Conservation (phyloP, 2,329 filamentous ascomycete genomes). For the Aspergillus carbonarius region DNA sequence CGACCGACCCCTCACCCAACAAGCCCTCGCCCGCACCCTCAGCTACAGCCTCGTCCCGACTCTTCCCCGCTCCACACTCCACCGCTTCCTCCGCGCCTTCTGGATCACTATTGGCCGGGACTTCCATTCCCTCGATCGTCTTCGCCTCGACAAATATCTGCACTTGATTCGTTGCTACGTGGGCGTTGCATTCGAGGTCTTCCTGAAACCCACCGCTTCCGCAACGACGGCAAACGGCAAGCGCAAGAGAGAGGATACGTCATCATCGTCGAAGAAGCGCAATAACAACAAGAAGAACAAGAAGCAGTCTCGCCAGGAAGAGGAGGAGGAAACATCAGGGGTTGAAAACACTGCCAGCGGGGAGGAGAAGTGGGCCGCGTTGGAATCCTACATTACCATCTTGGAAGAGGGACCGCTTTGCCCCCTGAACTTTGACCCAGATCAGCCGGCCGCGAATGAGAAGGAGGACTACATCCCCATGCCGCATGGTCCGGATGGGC, state of each 20-base stretch:
- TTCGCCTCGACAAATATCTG: conserved; percentile 90
- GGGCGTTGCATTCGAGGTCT: conserved; percentile 61
- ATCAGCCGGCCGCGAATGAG: conserved; percentile 28
- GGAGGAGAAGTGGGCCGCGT: conserved; percentile 31
- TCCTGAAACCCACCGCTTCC: conserved; percentile 28
- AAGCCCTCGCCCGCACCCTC: conserved; percentile 75
- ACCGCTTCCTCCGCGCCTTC: conserved; percentile 61
- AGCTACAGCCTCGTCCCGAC: conserved; percentile 64
- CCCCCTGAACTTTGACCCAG: conserved; percentile 40
- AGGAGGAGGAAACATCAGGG: conserved; percentile 21
- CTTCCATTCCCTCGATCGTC: conserved; percentile 69
- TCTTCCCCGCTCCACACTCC: conserved; percentile 51
- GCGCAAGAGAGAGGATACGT: conserved; percentile 31
- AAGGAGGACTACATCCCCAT: conserved; percentile 32
- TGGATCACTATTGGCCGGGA: conserved; percentile 69
- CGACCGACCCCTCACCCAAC: conserved; percentile 83
- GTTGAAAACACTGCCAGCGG: conserved; percentile 10
- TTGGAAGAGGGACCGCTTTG: conserved; percentile 42
- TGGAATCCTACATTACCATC: conserved; percentile 40
- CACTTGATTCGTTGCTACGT: conserved; percentile 78
- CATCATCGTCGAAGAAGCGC: conserved; percentile 22
- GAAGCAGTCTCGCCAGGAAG: conserved; percentile 27
- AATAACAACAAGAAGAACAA: conserved; percentile 26
- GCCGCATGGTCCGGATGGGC: conserved; percentile 71
- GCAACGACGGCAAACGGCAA: conserved; percentile 17